A percentile compares a stretch with the other conserved stretches of the same genome.
phyloP scores from a whole-genome alignment of 2,329 filamentous ascomycete species.

The Eurotiales sp. region DNA sequence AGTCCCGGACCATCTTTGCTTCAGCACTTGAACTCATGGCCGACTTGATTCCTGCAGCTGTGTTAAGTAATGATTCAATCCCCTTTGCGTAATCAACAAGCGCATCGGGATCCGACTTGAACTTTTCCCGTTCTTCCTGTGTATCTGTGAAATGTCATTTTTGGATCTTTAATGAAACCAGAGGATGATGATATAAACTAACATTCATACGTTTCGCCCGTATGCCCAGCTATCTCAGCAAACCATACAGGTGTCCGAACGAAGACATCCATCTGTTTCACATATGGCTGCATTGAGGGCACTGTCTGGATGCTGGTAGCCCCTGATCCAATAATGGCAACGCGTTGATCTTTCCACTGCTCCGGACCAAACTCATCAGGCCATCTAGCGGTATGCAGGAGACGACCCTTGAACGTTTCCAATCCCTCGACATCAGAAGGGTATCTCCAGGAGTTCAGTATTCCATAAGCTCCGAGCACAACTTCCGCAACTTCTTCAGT shows the following conservation, averaged over 20 bases:
- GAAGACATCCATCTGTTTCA: constrained; percentile 21
- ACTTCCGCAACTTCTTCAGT: too few relatives aligned
- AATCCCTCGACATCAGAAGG: constrained; percentile 42
- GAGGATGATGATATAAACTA: too few relatives aligned
- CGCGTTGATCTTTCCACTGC: constrained; percentile 12
- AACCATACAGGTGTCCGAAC: constrained; percentile 1
- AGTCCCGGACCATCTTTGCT: not conserved
- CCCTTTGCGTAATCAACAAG: too few relatives aligned
- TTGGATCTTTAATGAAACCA: constrained; percentile 4
- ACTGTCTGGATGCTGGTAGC: constrained; percentile 21
- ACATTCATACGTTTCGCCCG: not conserved
- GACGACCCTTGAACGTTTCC: constrained; percentile 37
- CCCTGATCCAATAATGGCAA: not conserved
- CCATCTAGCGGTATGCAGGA: constrained; percentile 40
- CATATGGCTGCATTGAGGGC: not conserved
- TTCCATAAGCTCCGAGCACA: too few relatives aligned
- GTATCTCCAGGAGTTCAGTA: constrained; percentile 36
- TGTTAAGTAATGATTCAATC: too few relatives aligned
- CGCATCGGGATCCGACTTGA: too few relatives aligned
- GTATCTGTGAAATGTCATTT: not conserved
- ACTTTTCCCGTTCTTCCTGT: too few relatives aligned
- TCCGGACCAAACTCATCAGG: constrained; percentile 16
- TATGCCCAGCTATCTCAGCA: not conserved
- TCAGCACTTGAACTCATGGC: too few relatives aligned
- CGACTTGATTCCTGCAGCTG: not conserved